These are phyloP conservation scores for Nicotiana rustica DNA, from an alignment of 305 asterid genomes.

Conservation along the genomic window DNA sequence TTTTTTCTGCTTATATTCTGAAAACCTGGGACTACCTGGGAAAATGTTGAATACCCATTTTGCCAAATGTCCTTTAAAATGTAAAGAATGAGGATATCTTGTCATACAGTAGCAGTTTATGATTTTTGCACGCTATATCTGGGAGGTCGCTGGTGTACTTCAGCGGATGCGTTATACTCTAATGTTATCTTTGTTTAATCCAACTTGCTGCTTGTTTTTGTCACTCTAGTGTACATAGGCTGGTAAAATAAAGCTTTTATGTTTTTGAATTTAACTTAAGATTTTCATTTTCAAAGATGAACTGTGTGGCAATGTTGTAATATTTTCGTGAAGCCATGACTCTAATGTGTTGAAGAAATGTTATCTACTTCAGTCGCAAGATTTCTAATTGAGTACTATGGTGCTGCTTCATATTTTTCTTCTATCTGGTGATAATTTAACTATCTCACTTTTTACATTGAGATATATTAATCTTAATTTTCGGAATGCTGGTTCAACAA, in stretches of 20 bases:
- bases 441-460: slow-evolving; percentile 5
- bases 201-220: not conserved
- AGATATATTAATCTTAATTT: slow-evolving; percentile 14
- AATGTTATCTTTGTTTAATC: not conserved
- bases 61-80: not conserved
- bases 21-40: not conserved
- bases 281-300: slow-evolving; percentile 12
- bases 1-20: not conserved
- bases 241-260: not conserved
- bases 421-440: slow-evolving; percentile 8
- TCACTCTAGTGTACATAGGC: not conserved
- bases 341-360: slow-evolving; percentile 16
- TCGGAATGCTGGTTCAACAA: slow-evolving; percentile 36
- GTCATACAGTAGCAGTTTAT: not conserved
- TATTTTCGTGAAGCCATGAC: slow-evolving; percentile 10
- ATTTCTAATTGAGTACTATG: not conserved
- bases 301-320: not conserved
- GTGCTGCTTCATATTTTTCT: not conserved
- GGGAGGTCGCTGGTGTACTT: slow-evolving; percentile 7
- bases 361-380: not conserved
- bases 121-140: not conserved
- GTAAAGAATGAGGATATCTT: not conserved
- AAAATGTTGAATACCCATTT: slow-evolving; percentile 14
- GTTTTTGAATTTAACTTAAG: not conserved
- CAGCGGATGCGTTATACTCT: not conserved